Base-by-base conservation (phyloP, 176 grass and related monocot genomes). In the Saccharum officinarum region DNA sequence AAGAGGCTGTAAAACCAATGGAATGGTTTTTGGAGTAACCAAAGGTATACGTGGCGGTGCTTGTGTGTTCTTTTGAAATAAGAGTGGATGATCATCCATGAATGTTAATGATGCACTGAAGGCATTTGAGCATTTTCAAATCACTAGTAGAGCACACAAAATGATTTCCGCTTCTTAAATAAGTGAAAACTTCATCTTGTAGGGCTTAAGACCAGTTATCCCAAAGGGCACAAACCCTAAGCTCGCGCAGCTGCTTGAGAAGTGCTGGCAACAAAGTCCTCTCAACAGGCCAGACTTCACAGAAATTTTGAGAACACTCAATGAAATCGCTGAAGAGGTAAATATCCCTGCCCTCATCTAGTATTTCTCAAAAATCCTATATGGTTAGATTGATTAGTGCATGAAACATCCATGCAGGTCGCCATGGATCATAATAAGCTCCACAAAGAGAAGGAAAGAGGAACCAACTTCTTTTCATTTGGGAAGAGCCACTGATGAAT, bases 251-350 rank as follows among this genome's bases (percentile, higher is more conserved):
- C 46, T 92, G 47, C 80, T 95, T 45, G 85, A 90, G 88, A 95
- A 76, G 75, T 95, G 90, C n/a, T 95, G 93, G 93, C 68, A 90
- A 59, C 90, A 95, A 79, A 86, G 90, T 66, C 79, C 90, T 73
- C 36, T 47, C 63, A 20, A 90, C 37, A 82, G 93, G 37, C 93
- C 93, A 73, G 87, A 92, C 64, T 95, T 95, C 46, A 80, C 83
- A 52, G 79, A 90, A 63, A 90, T 92, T 77, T 83, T 92, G 42
- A 82, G 86, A 64, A 82, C 42, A 15, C 85, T 92, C 15, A 79
- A 92, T 64, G 78, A 80, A 57, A 76, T 95, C 67, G 77, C 79
- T 5, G 85, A 88, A 44, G 92, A 94, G 93, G 93, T 95, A 63
- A 57, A 23, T 67, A 42, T 71, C n/a, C 40, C 67, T 71, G 34